Base-by-base conservation (phyloP, 164 flowering plant genomes). In the Warburgia ugandensis region DNA sequence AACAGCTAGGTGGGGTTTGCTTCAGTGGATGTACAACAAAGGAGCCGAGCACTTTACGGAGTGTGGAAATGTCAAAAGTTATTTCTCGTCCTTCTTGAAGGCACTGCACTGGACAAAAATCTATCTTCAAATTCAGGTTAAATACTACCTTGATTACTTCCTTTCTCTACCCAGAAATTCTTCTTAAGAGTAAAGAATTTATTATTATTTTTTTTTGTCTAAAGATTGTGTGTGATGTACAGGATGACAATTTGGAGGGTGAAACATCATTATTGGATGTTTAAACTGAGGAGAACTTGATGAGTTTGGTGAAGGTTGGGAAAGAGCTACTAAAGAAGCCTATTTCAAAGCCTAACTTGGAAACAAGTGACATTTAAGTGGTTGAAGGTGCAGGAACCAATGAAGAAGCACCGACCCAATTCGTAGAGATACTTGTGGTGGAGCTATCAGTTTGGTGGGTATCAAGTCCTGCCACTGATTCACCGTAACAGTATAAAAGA, bases 71-170 rank as follows among this genome's bases (percentile, higher is more conserved):
- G 41, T 33, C 32, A 40, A 49, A 13, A 3, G 31, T 31, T 40
- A 49, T 33, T 14, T 28, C 19, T 49, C 41, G 14, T 23, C 32
- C n/a, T 14, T 49, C 39, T 49, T 49, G 2, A 20, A 49, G 32
- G 53, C 53, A 1, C 17, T 49, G 7, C 16, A 31, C 6, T 30
- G n/a, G 0, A 14, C 31, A 29, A 1, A 20, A 2, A 33, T 2
- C 25, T 49, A 49, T 31, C 39, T 49, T 5, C 53, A 26, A 16
- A 49, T 49, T 14, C 53, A 49, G 39, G 53, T 49, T 13, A 12
- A 31, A 31, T 7, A 12, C 10, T 7, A 31, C 35, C 35, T 31
- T 7, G 12, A 7, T 31, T 6, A 31, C 12, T 31, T 7, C 12
- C 35, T 6, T 31, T 12, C 35, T 31, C n/a, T n/a, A n/a, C n/a